Evolutionary conservation across 768 basidiomycete species (phyloP), one percentile per base, ranked within the genome.

Genomic region (Cyclocybe cylindracea): DNA sequence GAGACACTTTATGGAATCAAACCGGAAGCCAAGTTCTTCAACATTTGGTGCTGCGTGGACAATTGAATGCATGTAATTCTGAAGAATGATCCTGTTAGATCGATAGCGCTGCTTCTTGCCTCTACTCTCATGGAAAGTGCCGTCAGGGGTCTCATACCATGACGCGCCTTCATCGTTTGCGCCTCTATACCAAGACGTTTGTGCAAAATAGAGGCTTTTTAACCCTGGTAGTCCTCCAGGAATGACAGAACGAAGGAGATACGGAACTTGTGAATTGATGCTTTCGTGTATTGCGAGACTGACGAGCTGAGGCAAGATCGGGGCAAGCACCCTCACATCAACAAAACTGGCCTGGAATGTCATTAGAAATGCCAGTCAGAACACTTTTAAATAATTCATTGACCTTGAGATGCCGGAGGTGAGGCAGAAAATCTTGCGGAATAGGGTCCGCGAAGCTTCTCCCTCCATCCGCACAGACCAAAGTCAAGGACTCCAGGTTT

Each of bases 381-480:
- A 16, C 16, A 16, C 16, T 16, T 16, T 16, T 16, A 16, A 16
- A 24, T 1, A 24, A 24, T 24, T 24, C 4, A 5, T 19, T n/a
- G 37, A 56, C 55, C 41, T 46, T 44, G 1, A 56, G 42, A 39
- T 56, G 44, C 4, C 31, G 40, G 11, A 56, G 50, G 35, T 48
- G 44, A 5, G 50, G 50, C 5, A 55, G 33, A 32, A 45, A 14
- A 14, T 29, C 42, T 4, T 14, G 18, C 7, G 24, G 10, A 8
- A 34, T 36, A 34, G 18, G 31, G 11, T 33, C 19, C 2, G 10
- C n/a, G 39, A 56, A 45, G 40, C 50, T 51, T 10, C 5, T 14
- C 3, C 29, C 45, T 2, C 31, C 36, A 3, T 11, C 29, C 5
- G 18, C n/a, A 16, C 2, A 16, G 10, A 5, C 18, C 10, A 54